A percentile compares a stretch with the other conserved stretches of the same genome.
Conservation (phyloP, 495 filamentous ascomycete genomes). For the Collariella sp. region DNA sequence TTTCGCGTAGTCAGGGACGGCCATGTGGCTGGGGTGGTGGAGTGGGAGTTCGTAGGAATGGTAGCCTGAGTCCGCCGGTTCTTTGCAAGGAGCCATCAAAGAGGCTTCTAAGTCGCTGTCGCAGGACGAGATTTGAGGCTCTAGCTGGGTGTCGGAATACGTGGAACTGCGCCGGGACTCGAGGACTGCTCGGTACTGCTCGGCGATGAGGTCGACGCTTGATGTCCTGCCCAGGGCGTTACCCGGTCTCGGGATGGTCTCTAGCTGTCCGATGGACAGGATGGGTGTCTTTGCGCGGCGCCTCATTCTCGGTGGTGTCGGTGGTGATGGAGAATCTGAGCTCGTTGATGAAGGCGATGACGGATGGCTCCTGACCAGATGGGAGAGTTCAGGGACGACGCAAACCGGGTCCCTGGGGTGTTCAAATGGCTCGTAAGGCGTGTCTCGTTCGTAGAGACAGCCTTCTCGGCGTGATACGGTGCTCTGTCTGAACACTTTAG, state of each 20-base stretch:
- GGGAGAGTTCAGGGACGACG: slow-evolving; percentile 34
- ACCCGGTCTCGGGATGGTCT: slow-evolving; percentile 19
- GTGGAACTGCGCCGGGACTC: slow-evolving; percentile 24
- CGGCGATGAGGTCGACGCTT: slow-evolving; percentile 38
- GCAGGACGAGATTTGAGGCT: slow-evolving; percentile 18
- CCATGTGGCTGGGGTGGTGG: neutral
- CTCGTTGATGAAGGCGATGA: slow-evolving; percentile 16
- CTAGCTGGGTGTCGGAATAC: slow-evolving; percentile 15
- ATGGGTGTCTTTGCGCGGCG: slow-evolving; percentile 41
- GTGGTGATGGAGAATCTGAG: slow-evolving; percentile 4
- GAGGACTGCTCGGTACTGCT: slow-evolving; percentile 37
- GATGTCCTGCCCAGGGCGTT: slow-evolving; percentile 24
- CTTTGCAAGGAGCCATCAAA: neutral
- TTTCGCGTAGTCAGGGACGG: neutral
- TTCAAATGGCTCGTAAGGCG: neutral
- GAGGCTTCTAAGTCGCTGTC: neutral
- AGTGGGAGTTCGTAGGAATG: slow-evolving; percentile 2
- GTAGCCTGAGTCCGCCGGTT: slow-evolving; percentile 2
- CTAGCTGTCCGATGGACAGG: slow-evolving; percentile 34
- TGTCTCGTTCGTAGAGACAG: slow-evolving; percentile 16
- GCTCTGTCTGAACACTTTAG: slow-evolving; percentile 30
- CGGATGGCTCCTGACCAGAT: slow-evolving; percentile 25
- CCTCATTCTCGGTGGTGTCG: slow-evolving; percentile 18
- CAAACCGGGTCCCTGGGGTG: slow-evolving; percentile 4
- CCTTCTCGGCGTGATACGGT: slow-evolving; percentile 29